These are phyloP conservation scores for Prunus padus DNA, from an alignment of 306 rosid species.

Conservation along the genomic window DNA sequence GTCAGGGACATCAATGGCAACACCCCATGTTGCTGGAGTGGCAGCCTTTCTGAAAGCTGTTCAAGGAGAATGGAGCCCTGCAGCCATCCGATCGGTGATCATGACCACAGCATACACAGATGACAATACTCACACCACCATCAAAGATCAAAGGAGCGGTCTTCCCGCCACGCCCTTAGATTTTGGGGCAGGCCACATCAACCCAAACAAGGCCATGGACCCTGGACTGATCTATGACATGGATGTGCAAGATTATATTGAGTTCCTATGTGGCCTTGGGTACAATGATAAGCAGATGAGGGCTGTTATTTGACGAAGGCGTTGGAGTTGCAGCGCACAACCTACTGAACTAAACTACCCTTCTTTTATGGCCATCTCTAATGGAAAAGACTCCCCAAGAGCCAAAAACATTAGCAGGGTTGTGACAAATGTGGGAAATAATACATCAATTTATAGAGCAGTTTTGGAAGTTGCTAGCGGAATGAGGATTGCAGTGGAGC, in stretches of 20 bases:
- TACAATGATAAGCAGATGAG: neutral
- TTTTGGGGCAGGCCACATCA: conserved; percentile 15
- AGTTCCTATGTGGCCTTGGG: neutral
- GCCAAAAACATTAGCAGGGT: neutral
- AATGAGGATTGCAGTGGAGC: conserved; percentile 9
- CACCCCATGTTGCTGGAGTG: conserved; percentile 6
- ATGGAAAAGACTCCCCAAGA: neutral
- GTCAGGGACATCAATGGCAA: conserved; percentile 14
- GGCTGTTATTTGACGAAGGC: neutral
- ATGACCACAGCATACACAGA: conserved; percentile 12
- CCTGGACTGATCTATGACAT: conserved; percentile 15
- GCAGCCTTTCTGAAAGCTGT: conserved; percentile 8
- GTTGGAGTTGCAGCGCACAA: neutral
- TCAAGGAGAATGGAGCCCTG: conserved; percentile 19
- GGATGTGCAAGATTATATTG: neutral
- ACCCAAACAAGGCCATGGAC: conserved; percentile 17
- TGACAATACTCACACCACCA: neutral
- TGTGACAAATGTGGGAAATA: conserved; percentile 9
- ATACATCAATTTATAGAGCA: neutral
- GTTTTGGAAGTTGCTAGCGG: neutral
- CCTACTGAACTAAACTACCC: conserved; percentile 5
- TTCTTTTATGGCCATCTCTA: conserved; percentile 5
- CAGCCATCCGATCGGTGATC: conserved; percentile 16
- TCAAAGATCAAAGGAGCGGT: neutral
- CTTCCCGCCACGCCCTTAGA: conserved; percentile 9